Evolutionary conservation across 179 eudicot species (phyloP).

Genomic region (Heliamphora ciliata): DNA sequence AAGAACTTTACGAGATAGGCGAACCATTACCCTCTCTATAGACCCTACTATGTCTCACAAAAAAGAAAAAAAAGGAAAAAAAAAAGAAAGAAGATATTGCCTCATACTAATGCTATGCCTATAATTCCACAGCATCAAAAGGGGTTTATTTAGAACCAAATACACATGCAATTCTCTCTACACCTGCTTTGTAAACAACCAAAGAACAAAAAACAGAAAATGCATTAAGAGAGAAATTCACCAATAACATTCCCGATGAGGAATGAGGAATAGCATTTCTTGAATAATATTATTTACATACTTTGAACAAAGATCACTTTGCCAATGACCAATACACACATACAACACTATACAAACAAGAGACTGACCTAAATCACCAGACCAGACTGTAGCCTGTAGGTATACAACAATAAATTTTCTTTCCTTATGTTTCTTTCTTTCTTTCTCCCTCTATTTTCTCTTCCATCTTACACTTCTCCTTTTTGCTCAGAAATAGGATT

Average conservation of each 20-base stretch:
- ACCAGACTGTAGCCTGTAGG: not conserved
- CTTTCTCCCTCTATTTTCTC: not conserved
- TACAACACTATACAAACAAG: not conserved
- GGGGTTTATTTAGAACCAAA: too few species aligned
- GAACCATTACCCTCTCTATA: too few species aligned
- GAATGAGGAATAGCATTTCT: constrained; percentile 4
- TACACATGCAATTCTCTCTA: too few species aligned
- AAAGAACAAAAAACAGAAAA: too few species aligned
- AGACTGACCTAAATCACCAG: not conserved
- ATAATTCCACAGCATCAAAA: too few species aligned
- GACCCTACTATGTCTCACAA: too few species aligned
- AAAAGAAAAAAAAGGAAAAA: too few species aligned
- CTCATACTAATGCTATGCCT: too few species aligned
- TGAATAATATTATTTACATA: constrained; percentile 5
- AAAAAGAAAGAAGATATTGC: too few species aligned
- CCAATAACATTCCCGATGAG: not conserved
- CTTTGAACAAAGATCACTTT: constrained; percentile 12
- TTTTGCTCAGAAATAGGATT: not conserved
- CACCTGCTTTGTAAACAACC: too few species aligned
- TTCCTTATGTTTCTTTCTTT: not conserved
- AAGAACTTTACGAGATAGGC: too few species aligned
- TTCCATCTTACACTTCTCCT: not conserved
- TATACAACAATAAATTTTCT: not conserved
- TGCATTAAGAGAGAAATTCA: too few species aligned
- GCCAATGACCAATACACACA: constrained; percentile 14